Evolutionary conservation across 805 yeast species (phyloP).

Genomic region (Candida chauliodis): DNA sequence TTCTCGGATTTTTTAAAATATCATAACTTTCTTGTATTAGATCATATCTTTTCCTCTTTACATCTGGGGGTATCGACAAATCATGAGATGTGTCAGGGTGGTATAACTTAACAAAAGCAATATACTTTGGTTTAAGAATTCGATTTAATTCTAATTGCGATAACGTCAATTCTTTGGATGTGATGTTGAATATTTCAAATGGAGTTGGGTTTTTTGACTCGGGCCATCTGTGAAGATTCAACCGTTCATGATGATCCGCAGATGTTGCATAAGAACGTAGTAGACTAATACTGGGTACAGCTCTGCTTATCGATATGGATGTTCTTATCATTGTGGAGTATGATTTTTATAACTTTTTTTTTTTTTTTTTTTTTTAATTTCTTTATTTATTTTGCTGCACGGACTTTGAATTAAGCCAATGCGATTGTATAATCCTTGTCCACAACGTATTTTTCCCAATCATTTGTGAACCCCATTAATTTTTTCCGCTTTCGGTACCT

Average conservation of each 20-base stretch:
- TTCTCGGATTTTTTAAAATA: slow-evolving; percentile 49
- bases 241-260: slow-evolving; percentile 20
- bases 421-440: slow-evolving; percentile 22
- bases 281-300: background rate
- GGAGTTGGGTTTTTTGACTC: slow-evolving; percentile 55
- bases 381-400: background rate
- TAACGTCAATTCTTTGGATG: slow-evolving; percentile 30
- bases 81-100: slow-evolving; percentile 64
- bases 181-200: slow-evolving; percentile 53
- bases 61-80: slow-evolving; percentile 24
- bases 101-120: slow-evolving; percentile 59
- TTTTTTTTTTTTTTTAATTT: background rate
- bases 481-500: slow-evolving; percentile 11
- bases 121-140: slow-evolving; percentile 32
- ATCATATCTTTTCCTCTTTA: slow-evolving; percentile 31
- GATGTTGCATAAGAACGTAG: slow-evolving; percentile 17
- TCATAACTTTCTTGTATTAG: slow-evolving; percentile 36
- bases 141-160: slow-evolving; percentile 52
- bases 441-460: slow-evolving; percentile 30
- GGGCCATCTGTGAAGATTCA: slow-evolving; percentile 55
- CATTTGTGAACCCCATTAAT: slow-evolving; percentile 18
- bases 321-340: slow-evolving; percentile 1
- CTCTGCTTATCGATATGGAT: no score
- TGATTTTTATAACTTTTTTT: slow-evolving; percentile 1
- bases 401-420: slow-evolving; percentile 14